A percentile compares a stretch with the other conserved stretches of the same genome.
Evolutionary conservation across 2,329 filamentous ascomycete genomes (phyloP).

Genomic region (Sporothrix variecibatus): DNA sequence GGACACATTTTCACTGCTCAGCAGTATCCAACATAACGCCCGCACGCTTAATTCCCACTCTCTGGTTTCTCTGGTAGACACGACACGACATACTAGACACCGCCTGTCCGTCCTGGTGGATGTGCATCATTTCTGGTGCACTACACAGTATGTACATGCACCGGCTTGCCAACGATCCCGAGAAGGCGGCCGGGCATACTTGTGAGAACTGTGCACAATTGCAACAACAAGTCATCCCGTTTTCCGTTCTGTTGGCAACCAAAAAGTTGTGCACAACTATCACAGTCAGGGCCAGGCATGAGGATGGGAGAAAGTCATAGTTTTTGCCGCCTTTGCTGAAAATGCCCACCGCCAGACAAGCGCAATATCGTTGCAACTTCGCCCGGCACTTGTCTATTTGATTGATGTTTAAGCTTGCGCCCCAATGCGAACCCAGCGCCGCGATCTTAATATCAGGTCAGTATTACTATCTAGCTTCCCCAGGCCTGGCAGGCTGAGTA

Average conservation of each 20-base stretch:
- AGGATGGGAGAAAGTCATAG: not conserved
- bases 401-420: not conserved
- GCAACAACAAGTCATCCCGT: not conserved
- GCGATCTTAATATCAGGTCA: not conserved
- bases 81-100: not conserved
- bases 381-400: not conserved
- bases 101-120: not conserved
- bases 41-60: not conserved
- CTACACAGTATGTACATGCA: not conserved
- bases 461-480: not conserved
- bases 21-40: not conserved
- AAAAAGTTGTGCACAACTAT: not conserved
- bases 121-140: not conserved
- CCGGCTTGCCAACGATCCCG: slow-evolving; percentile 4
- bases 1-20: not conserved
- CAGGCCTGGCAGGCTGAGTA: not conserved
- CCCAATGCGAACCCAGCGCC: not conserved
- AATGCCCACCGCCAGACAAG: not conserved
- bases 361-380: not conserved
- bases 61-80: not conserved
- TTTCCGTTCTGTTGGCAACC: not conserved
- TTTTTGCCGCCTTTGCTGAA: not conserved
- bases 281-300: not conserved
- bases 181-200: not conserved
- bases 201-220: not conserved